Evolutionary conservation across 768 basidiomycete species (phyloP).

Genomic region (Lanmaoa pseudosensibilis): DNA sequence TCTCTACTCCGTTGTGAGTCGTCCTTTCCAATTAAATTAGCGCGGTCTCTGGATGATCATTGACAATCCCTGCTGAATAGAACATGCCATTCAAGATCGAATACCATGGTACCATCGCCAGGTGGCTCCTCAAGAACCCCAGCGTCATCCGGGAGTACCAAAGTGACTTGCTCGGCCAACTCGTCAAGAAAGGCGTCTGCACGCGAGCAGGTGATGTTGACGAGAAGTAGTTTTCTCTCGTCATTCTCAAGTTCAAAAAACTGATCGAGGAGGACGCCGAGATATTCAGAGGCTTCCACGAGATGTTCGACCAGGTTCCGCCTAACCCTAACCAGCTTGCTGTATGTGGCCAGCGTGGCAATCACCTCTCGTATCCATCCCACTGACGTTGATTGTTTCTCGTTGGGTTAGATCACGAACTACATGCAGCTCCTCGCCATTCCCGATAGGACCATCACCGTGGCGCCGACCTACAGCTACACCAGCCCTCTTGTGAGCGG

Average conservation of each 20-base stretch:
- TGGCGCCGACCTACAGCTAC: conserved; percentile 18
- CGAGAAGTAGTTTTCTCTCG: conserved; percentile 7
- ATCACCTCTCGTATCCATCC: neutral
- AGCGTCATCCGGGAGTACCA: conserved; percentile 6
- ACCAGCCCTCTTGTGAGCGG: conserved; percentile 25
- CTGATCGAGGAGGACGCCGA: conserved; percentile 19
- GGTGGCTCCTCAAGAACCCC: conserved; percentile 23
- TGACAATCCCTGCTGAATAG: neutral
- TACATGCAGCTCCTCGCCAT: conserved; percentile 5
- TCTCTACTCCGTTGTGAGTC: neutral
- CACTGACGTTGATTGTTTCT: neutral
- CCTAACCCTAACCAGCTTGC: neutral
- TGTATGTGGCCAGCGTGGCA: conserved; percentile 1
- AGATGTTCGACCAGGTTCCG: conserved; percentile 22
- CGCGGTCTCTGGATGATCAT: neutral
- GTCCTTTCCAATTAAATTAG: no score
- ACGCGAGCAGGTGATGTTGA: conserved; percentile 7
- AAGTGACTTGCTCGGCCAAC: conserved; percentile 29
- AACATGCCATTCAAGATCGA: conserved; percentile 16
- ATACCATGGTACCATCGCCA: conserved; percentile 23
- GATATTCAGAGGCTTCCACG: conserved; percentile 22
- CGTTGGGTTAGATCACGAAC: neutral
- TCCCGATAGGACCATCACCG: conserved; percentile 13
- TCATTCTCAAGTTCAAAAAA: conserved; percentile 23
- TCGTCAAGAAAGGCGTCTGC: conserved; percentile 20